Conservation (phyloP, 108 stramenopile genomes). For the Cyclotella cryptica region DNA sequence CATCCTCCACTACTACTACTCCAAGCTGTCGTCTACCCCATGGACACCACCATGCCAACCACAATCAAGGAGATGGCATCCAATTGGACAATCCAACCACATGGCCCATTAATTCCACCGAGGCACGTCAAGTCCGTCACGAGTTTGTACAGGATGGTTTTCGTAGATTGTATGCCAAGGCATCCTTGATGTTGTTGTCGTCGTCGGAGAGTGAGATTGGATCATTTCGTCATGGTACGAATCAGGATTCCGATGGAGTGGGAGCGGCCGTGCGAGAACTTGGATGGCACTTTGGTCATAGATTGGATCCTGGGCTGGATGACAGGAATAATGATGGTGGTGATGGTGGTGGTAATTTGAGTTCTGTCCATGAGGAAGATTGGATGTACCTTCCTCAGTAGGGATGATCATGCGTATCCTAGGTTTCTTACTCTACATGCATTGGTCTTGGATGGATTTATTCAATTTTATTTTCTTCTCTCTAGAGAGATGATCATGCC, state of each 20-base stretch:
- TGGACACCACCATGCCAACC: background rate
- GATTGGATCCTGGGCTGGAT: background rate
- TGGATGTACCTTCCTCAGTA: constrained; percentile 2
- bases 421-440: no score
- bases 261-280: background rate
- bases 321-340: background rate
- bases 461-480: no score
- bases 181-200: no score
- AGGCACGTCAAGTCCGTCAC: background rate
- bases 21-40: background rate
- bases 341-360: background rate
- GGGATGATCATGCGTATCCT: no score
- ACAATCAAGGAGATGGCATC: background rate
- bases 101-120: background rate
- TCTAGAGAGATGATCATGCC: no score
- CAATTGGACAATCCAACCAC: background rate
- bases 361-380: background rate
- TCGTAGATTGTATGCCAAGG: background rate
- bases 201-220: background rate
- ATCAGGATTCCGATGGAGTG: background rate
- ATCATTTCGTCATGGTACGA: background rate
- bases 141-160: background rate
- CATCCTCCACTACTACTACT: no score
- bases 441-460: no score
- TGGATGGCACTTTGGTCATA: background rate